Base-by-base conservation (phyloP, 1,284 basidiomycete genomes). In the Lignosus rhinocerotis region DNA sequence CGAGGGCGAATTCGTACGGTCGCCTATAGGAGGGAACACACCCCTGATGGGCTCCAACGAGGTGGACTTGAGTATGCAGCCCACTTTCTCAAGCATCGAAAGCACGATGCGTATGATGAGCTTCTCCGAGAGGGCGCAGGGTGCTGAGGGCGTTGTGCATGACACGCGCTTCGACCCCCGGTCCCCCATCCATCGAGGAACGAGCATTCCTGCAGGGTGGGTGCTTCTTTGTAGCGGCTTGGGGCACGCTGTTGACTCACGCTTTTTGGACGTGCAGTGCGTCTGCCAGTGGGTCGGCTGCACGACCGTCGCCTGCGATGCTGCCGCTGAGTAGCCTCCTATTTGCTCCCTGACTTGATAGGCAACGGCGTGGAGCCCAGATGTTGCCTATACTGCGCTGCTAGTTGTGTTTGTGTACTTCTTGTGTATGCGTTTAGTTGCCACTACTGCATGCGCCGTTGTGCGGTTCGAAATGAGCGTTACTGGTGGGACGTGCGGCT, bases 81-180 rank as follows among this genome's bases (percentile, higher is more conserved):
- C 25, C 11, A 25, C 32, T 14, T 36, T 19, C 11, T 31, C 45
- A 1, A 46, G 49, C 30, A 19, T 59, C 11, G 30, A 43, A 32
- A 42, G 41, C 21, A 53, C 63, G 25, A 25, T 58, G 21, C 49
- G 44, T 11, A n/a, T 34, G 41, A 21, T 59, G 52, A 53, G 33
- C 19, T 60, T 52, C 51, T 31, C 34, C 51, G 54, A 56, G 52
- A 50, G 50, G 21, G 47, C 39, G 14, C 14, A 12, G 12, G 42
- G 44, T 25, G 17, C 31, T 6, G 51, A 58, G 31, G 39, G 42
- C 11, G 44, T 63, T 19, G 55, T 61, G 43, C 65, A 65, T 45
- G 59, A 66, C 17, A 56, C 60, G 7, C 47, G 47, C 32, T 55
- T 61, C 49, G 71, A 72, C 53, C 70, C 70, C 42, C 69, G 70